Base-by-base conservation (phyloP, 306 rosid species). In the Datisca glomerata region DNA sequence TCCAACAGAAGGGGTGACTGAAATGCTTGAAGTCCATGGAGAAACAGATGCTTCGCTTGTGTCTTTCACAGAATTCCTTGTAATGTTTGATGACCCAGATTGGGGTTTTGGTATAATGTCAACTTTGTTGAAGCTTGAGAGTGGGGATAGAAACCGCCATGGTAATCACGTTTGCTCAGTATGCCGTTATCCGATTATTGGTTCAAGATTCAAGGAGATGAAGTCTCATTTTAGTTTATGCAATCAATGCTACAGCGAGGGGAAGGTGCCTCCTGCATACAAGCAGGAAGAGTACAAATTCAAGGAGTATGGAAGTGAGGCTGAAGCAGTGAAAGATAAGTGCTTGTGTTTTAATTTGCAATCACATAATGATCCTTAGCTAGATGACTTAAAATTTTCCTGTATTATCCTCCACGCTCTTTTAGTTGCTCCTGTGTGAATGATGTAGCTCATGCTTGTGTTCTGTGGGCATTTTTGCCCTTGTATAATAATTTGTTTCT, bases 91-190 rank as follows among this genome's bases (percentile, higher is more conserved):
- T 24, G 96, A 91, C 68, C 61, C 63, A 12, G 98, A 91, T 68
- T 80, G 94, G 96, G 96, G 98, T 42, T 91, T 91, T 36, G 96
- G 96, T 24, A 84, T 91, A 47, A 75, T 91, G 94, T 67, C 96
- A 10, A 78, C 76, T 34, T 56, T 91, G 38, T 40, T 71, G 57
- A 91, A 80, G 75, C 98, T 91, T 24, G 98, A 91, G 61, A 65
- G 66, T 0, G 94, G 96, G 42, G 98, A 91, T 50, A 75, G 96
- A 55, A 84, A 78, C 59, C 86, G 96, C 38, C 94, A 91, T 29
- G 96, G 98, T 16, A 62, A 58, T 52, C 65, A 74, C 3, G 72
- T 75, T 22, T 91, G 98, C 71, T 51, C 81, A 0, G 92, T 80
- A 55, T 91, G 98, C 63, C 85, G 86, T 46, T 91, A 91, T 51